Percentiles rank a stretch among this genome's conserved stretches.
Conservation (phyloP, 2,329 filamentous ascomycete genomes). For the Colletotrichum cereale region DNA sequence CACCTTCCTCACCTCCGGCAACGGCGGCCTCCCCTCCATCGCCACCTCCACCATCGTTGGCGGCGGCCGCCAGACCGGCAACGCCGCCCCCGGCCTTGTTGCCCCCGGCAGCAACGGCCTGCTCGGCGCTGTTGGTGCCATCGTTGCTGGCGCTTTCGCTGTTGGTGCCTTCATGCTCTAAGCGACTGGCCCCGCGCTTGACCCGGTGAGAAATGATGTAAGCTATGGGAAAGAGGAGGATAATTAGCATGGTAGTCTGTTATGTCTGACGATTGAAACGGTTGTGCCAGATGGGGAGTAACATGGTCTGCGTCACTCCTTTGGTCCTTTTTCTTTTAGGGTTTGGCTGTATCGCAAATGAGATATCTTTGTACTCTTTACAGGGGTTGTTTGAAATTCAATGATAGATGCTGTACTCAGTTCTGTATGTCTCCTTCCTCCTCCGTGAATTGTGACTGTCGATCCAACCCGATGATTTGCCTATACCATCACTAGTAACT, state of each 20-base stretch:
- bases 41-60: constrained; percentile 38
- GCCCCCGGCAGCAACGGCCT: constrained; percentile 30
- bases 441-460: background rate
- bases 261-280: constrained; percentile 33
- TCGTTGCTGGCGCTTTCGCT: constrained; percentile 36
- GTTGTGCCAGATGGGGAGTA: constrained; percentile 28
- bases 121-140: constrained; percentile 31
- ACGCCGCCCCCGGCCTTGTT: constrained; percentile 28
- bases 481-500: too few relatives aligned
- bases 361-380: constrained; percentile 28
- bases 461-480: too few relatives aligned
- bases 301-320: constrained; percentile 30
- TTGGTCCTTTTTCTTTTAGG: constrained; percentile 27
- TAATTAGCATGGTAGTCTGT: constrained; percentile 36
- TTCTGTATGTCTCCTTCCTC: background rate
- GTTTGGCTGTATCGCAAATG: constrained; percentile 11
- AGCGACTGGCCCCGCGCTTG: constrained; percentile 4
- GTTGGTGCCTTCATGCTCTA: constrained; percentile 40
- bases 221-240: constrained; percentile 32
- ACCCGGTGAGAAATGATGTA: constrained; percentile 10
- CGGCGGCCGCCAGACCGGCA: constrained; percentile 30
- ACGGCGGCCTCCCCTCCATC: constrained; percentile 33
- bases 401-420: constrained; percentile 30
- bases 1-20: constrained; percentile 38
- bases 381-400: constrained; percentile 26